A percentile compares a stretch with the other conserved stretches of the same genome.
These are phyloP conservation scores for Lactarius evosmus DNA, from an alignment of 768 basidiomycete species.

Conservation along the genomic window DNA sequence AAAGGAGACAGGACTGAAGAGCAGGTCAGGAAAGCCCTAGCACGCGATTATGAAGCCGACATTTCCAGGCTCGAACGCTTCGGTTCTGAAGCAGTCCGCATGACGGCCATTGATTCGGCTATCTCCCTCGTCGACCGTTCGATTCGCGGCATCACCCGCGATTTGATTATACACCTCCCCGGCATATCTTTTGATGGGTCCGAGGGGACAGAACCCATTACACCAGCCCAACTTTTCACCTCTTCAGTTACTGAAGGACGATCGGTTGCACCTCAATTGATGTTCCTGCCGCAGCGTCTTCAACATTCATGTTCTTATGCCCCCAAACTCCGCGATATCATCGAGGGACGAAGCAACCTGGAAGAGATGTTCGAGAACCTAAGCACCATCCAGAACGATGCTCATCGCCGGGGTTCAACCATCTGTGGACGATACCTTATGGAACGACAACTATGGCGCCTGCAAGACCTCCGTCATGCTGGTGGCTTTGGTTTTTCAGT, in stretches of 20 bases:
- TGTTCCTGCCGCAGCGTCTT: neutral
- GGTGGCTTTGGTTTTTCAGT: conserved; percentile 15
- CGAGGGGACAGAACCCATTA: neutral
- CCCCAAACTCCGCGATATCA: neutral
- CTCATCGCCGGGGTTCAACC: neutral
- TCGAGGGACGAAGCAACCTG: neutral
- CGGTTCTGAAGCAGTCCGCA: neutral
- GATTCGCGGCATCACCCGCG: neutral
- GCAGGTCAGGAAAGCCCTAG: conserved; percentile 2
- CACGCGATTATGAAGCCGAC: neutral
- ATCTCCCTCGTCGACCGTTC: neutral
- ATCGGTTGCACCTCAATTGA: neutral
- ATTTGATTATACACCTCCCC: conserved; percentile 2
- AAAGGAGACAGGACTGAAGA: conserved; percentile 11
- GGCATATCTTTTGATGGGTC: conserved; percentile 1
- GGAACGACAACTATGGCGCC: neutral
- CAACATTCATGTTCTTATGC: neutral
- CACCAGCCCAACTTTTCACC: neutral
- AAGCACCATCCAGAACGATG: neutral
- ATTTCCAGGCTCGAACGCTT: conserved; percentile 10
- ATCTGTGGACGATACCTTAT: neutral
- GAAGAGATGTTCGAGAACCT: neutral
- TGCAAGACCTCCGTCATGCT: neutral
- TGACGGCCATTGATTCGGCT: neutral
- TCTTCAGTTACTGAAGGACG: neutral